Conservation (phyloP, 1,284 basidiomycete genomes). For the Heterobasidion occidentale region DNA sequence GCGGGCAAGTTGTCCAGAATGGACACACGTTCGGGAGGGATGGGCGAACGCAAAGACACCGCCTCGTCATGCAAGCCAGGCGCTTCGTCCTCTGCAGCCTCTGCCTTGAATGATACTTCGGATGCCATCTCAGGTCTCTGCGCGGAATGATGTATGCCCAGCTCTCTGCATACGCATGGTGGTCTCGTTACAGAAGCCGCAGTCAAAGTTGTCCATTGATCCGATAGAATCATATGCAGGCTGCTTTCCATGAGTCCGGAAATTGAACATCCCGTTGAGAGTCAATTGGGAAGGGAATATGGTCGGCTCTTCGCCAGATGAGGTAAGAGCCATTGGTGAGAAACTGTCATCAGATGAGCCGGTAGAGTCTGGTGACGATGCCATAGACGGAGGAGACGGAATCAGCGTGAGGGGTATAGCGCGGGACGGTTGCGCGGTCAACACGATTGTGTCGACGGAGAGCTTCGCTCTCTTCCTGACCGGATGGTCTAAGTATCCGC, state of each 20-base stretch:
- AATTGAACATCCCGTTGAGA: constrained; percentile 25
- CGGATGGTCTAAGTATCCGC: constrained; percentile 17
- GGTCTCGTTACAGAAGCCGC: constrained; percentile 68
- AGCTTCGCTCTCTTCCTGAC: constrained; percentile 41
- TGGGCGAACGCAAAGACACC: constrained; percentile 4
- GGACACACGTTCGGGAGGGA: constrained; percentile 26
- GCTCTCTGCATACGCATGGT: constrained; percentile 69
- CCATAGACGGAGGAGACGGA: constrained; percentile 32
- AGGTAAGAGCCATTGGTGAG: constrained; percentile 32
- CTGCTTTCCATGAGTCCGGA: constrained; percentile 22
- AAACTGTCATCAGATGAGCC: constrained; percentile 36
- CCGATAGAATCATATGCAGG: constrained; percentile 24
- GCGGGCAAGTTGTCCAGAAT: constrained; percentile 71
- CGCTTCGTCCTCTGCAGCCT: constrained; percentile 19
- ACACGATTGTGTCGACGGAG: constrained; percentile 21
- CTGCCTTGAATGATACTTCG: constrained; percentile 25
- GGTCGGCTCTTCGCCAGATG: constrained; percentile 22
- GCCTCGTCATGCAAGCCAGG: neutral
- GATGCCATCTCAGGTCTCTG: constrained; percentile 14
- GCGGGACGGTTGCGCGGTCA: constrained; percentile 13
- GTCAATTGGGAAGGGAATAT: constrained; percentile 19
- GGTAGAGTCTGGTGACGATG: constrained; percentile 45
- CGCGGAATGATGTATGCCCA: constrained; percentile 38
- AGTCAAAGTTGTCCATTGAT: constrained; percentile 33
- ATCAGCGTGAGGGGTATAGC: constrained; percentile 15